Base-by-base conservation (phyloP, 805 yeast species). In the Huiozyma naganishii region DNA sequence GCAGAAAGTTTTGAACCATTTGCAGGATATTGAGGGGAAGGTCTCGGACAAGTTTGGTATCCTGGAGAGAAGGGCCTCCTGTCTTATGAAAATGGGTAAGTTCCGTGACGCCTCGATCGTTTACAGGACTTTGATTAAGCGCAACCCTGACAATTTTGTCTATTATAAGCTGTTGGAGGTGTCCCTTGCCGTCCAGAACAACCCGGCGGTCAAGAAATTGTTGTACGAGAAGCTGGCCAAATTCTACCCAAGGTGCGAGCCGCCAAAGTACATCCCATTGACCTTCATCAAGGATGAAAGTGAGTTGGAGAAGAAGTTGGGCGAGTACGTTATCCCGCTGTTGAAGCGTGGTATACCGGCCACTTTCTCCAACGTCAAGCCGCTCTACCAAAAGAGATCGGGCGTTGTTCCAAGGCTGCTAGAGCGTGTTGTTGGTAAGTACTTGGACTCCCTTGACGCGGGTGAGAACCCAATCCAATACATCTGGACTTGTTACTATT, bases 271-370 rank as follows among this genome's bases (percentile, higher is more conserved):
- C 50, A 72, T 87, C 41, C 97, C 97, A 10, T 71, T 90, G 57
- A 73, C 83, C 0, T 85, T 86, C 51, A 66, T 84, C 36, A 66
- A 74, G 9, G 79, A 80, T 11, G 73, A 72, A 7, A 58, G 58
- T 36, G 69, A 73, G 28, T 61, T 70, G 39, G 65, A 63, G 37
- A 47, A 46, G 7, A 73, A 73, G 43, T 78, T 76, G 6, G 52
- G 64, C 29, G 59, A 61, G 2, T 92, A 88, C 59, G 63, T 89
- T 39, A 46, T 72, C 5, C 62, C 70, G 4, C 84, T 81, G 56
- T 72, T 92, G 53, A 66, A 72, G 48, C 74, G 87, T 44, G 94
- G 95, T 36, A 92, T 88, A 32, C 97, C 97, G 5, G 84, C 96
- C 1, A 74, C 92, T 5, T 92, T 89, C 65, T 82, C 82, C 44